Evolutionary conservation across 2,329 filamentous ascomycete genomes (phyloP).

Genomic region (Fusarium palustre): DNA sequence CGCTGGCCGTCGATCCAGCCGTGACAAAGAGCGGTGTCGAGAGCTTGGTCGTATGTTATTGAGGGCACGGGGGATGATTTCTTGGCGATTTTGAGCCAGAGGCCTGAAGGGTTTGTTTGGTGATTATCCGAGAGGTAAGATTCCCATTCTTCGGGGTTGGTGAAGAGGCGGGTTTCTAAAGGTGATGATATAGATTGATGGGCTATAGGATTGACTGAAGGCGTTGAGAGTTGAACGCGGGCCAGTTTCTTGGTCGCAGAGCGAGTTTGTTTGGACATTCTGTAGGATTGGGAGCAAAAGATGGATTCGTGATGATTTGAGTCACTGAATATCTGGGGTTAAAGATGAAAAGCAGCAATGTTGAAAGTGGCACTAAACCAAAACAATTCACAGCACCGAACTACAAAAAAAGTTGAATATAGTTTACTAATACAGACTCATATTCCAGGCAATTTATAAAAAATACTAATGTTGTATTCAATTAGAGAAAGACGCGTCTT

Average conservation of each 20-base stretch:
- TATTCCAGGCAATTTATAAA: fast-evolving
- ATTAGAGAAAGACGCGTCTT: background rate
- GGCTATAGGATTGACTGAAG: fast-evolving
- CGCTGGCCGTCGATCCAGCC: slow-evolving; percentile 73
- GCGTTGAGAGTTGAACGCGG: background rate
- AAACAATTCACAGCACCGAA: background rate
- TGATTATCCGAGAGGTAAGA: slow-evolving; percentile 34
- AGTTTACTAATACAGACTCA: fast-evolving
- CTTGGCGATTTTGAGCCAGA: slow-evolving; percentile 64
- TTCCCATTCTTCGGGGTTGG: slow-evolving; percentile 28
- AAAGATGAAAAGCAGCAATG: background rate
- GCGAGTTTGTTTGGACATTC: slow-evolving; percentile 40
- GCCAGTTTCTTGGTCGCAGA: slow-evolving; percentile 23
- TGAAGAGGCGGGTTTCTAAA: slow-evolving; percentile 31
- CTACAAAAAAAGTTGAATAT: no score
- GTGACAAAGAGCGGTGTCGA: slow-evolving; percentile 68
- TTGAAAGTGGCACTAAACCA: background rate
- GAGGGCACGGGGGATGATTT: slow-evolving; percentile 58
- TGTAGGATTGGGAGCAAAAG: fast-evolving
- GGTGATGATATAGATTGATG: background rate
- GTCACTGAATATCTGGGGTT: no score
- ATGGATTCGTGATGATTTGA: no score
- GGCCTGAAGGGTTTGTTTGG: slow-evolving; percentile 45
- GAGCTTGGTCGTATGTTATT: slow-evolving; percentile 62
- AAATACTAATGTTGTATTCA: fast-evolving